A percentile compares a stretch with the other conserved stretches of the same genome.
These are phyloP conservation scores for Spergularia azorica DNA, from an alignment of 179 eudicot genomes.

Conservation along the genomic window DNA sequence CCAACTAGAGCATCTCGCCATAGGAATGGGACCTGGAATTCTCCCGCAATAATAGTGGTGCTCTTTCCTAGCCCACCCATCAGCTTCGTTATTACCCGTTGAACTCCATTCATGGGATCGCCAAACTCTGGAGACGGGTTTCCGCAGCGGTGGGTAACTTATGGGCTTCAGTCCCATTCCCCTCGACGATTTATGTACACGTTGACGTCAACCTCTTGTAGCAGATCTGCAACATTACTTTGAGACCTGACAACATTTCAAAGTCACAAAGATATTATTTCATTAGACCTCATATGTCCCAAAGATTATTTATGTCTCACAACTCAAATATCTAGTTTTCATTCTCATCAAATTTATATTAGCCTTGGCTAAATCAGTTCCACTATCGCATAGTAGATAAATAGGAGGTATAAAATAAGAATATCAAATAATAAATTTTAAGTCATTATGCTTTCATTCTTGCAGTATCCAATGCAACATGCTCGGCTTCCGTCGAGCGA, in stretches of 20 bases:
- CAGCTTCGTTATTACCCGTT: neutral
- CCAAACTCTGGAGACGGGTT: neutral
- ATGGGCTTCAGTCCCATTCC: no score
- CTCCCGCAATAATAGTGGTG: neutral
- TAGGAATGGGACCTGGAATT: no score
- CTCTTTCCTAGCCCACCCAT: neutral
- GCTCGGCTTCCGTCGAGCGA: neutral
- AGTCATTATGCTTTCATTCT: neutral
- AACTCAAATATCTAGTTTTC: neutral
- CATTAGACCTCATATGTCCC: neutral
- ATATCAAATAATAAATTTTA: neutral
- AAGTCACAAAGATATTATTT: neutral
- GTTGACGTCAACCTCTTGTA: no score
- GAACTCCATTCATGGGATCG: conserved; percentile 12
- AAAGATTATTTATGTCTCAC: neutral
- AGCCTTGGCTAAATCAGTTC: conserved; percentile 5
- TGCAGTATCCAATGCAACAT: neutral
- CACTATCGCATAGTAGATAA: neutral
- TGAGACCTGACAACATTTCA: neutral
- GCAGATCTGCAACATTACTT: neutral
- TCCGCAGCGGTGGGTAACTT: no score
- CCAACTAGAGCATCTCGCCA: no score
- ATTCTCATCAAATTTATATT: neutral
- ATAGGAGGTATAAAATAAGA: neutral
- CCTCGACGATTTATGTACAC: no score